These are phyloP conservation scores for Fusarium sororula DNA, from an alignment of 2,329 filamentous ascomycete species.

Conservation along the genomic window DNA sequence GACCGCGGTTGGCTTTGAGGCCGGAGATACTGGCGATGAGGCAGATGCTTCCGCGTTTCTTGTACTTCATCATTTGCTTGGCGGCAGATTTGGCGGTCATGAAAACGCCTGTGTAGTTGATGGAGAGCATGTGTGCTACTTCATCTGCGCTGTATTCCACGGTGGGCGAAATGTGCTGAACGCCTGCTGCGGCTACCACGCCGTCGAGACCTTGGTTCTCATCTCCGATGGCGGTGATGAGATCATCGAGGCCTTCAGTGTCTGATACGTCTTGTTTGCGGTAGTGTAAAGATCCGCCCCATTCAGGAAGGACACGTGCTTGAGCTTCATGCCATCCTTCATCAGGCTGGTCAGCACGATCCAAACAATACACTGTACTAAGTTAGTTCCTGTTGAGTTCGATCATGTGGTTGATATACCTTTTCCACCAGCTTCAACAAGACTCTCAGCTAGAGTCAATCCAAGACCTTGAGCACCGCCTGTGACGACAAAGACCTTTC, in stretches of 20 bases:
- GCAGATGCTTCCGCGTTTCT: slow-evolving; percentile 68
- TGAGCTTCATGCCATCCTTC: slow-evolving; percentile 73
- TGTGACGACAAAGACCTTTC: slow-evolving; percentile 79
- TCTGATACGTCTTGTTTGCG: slow-evolving; percentile 85
- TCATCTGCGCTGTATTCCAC: slow-evolving; percentile 82
- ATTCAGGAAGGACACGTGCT: slow-evolving; percentile 60
- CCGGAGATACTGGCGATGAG: slow-evolving; percentile 76
- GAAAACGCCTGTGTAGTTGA: slow-evolving; percentile 85
- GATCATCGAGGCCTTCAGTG: slow-evolving; percentile 71
- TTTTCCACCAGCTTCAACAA: slow-evolving; percentile 81
- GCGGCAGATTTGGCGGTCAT: slow-evolving; percentile 90
- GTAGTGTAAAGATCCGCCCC: slow-evolving; percentile 75
- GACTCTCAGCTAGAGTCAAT: slow-evolving; percentile 78
- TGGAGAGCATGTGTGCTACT: slow-evolving; percentile 79
- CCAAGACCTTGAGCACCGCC: slow-evolving; percentile 82
- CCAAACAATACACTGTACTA: not conserved
- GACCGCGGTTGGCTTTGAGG: slow-evolving; percentile 70
- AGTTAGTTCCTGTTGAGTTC: rapidly evolving
- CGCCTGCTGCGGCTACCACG: slow-evolving; percentile 73
- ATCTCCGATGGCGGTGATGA: slow-evolving; percentile 74
- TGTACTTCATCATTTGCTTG: slow-evolving; percentile 73
- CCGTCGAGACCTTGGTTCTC: slow-evolving; percentile 80
- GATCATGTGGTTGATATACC: slow-evolving; percentile 48
- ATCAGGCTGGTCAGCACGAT: slow-evolving; percentile 43
- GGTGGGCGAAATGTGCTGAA: slow-evolving; percentile 84